These are phyloP conservation scores for Nicotiana knightiana DNA, from an alignment of 257 asterid genomes.

Conservation along the genomic window DNA sequence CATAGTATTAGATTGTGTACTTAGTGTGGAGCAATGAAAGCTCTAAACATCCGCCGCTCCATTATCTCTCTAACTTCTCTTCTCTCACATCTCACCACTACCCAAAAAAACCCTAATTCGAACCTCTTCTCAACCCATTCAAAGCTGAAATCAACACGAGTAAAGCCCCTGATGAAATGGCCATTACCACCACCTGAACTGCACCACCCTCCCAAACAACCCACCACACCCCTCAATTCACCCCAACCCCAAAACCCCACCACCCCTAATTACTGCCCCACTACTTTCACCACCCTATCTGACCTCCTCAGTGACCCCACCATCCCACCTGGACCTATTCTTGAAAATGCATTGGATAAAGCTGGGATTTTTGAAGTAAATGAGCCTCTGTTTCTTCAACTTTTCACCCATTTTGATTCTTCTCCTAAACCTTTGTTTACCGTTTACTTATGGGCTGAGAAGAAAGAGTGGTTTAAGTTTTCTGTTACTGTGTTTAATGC, in stretches of 20 bases:
- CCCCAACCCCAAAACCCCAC: slow-evolving; percentile 24
- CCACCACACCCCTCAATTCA: slow-evolving; percentile 10
- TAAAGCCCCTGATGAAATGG: slow-evolving; percentile 19
- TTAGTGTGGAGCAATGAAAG: slow-evolving; percentile 16
- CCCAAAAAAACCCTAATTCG: slow-evolving; percentile 12
- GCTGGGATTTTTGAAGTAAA: slow-evolving; percentile 29
- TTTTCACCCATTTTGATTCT: slow-evolving; percentile 54
- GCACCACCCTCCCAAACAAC: slow-evolving; percentile 16
- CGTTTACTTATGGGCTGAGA: slow-evolving; percentile 65
- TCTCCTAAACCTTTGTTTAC: slow-evolving; percentile 57
- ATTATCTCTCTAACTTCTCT: slow-evolving; percentile 23
- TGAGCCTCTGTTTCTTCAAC: slow-evolving; percentile 35
- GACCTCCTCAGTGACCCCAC: slow-evolving; percentile 37
- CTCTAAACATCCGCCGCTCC: slow-evolving; percentile 26
- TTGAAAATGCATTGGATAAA: slow-evolving; percentile 45
- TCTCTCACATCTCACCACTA: slow-evolving; percentile 10
- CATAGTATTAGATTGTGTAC: not conserved
- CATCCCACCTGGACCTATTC: slow-evolving; percentile 46
- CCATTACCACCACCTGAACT: not conserved
- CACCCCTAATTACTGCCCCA: slow-evolving; percentile 20
- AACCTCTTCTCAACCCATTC: slow-evolving; percentile 30
- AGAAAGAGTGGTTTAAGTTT: slow-evolving; percentile 39
- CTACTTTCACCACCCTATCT: slow-evolving; percentile 35
- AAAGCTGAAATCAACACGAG: slow-evolving; percentile 26
- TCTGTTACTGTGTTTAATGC: slow-evolving; percentile 50